These are phyloP conservation scores for Suillus paluster DNA, from an alignment of 768 basidiomycete species.

Conservation along the genomic window DNA sequence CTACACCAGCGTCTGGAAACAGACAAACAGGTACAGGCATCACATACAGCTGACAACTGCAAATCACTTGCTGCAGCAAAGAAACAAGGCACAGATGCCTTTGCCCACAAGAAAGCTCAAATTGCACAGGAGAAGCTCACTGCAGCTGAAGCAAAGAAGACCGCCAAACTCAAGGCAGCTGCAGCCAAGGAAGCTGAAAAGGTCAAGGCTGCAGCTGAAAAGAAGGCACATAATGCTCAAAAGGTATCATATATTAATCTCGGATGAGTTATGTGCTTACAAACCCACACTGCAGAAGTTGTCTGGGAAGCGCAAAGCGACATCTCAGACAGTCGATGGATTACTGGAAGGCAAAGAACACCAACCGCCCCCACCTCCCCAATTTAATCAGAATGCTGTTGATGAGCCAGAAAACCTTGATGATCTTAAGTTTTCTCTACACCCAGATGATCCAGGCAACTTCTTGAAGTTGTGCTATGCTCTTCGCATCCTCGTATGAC, in stretches of 20 bases:
- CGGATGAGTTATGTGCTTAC: too few species aligned
- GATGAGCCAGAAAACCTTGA: neutral
- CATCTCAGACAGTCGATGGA: too few species aligned
- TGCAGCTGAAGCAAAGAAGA: neutral
- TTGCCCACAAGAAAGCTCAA: neutral
- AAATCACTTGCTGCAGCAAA: constrained; percentile 1
- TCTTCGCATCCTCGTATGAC: constrained; percentile 17
- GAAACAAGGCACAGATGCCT: constrained; percentile 5
- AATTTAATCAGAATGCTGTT: too few species aligned
- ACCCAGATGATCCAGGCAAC: constrained; percentile 22
- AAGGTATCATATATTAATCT: neutral
- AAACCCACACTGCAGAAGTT: too few species aligned
- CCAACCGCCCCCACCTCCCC: too few species aligned
- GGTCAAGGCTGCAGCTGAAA: too few species aligned
- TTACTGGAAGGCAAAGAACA: too few species aligned
- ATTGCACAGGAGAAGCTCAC: neutral
- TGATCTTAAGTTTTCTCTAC: constrained; percentile 9
- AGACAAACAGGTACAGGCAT: constrained; percentile 6
- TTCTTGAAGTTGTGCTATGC: constrained; percentile 25
- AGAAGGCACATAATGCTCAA: too few species aligned
- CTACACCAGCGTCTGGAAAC: neutral
- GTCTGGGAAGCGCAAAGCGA: too few species aligned
- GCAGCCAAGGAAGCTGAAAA: constrained; percentile 2
- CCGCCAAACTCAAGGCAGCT: neutral
- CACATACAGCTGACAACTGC: constrained; percentile 3